These are phyloP conservation scores for Cadophora sp. DNA, from an alignment of 2,329 filamentous ascomycete genomes.

Conservation along the genomic window DNA sequence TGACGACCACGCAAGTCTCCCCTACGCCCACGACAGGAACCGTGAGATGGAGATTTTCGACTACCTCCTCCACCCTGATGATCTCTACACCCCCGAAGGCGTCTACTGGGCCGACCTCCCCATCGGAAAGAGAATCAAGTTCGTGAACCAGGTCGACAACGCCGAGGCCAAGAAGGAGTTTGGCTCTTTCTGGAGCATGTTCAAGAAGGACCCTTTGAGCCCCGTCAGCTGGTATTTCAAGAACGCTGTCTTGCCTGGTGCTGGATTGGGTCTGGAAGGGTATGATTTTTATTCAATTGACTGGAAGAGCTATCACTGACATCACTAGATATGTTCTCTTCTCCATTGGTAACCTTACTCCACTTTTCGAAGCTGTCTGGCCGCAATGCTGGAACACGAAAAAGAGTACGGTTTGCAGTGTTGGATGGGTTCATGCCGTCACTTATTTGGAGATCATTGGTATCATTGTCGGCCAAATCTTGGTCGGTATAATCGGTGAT, in stretches of 20 bases:
- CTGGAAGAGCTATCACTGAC: constrained; percentile 23
- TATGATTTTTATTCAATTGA: constrained; percentile 45
- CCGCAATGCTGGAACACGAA: constrained; percentile 75
- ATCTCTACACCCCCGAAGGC: constrained; percentile 83
- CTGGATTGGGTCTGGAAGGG: constrained; percentile 89
- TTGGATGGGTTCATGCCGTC: constrained; percentile 83
- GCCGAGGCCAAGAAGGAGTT: constrained; percentile 74
- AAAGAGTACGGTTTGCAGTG: constrained; percentile 64
- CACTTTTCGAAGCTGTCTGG: constrained; percentile 80
- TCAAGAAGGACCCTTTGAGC: constrained; percentile 84
- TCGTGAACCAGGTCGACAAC: constrained; percentile 77
- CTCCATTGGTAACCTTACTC: constrained; percentile 91
- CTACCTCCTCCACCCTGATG: constrained; percentile 81
- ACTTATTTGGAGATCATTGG: constrained; percentile 93
- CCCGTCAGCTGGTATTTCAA: constrained; percentile 87
- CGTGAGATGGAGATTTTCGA: constrained; percentile 71
- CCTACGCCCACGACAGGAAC: constrained; percentile 27
- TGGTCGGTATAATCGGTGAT: constrained; percentile 82
- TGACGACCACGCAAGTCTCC: constrained; percentile 39
- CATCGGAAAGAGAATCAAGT: constrained; percentile 70
- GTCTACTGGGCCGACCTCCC: constrained; percentile 94
- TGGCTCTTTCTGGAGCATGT: constrained; percentile 73
- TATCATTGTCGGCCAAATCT: constrained; percentile 92
- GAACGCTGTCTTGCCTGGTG: constrained; percentile 91
- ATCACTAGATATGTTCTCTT: constrained; percentile 84